Conservation (phyloP, 2,329 filamentous ascomycete species). For the Arthroderma uncinatum region DNA sequence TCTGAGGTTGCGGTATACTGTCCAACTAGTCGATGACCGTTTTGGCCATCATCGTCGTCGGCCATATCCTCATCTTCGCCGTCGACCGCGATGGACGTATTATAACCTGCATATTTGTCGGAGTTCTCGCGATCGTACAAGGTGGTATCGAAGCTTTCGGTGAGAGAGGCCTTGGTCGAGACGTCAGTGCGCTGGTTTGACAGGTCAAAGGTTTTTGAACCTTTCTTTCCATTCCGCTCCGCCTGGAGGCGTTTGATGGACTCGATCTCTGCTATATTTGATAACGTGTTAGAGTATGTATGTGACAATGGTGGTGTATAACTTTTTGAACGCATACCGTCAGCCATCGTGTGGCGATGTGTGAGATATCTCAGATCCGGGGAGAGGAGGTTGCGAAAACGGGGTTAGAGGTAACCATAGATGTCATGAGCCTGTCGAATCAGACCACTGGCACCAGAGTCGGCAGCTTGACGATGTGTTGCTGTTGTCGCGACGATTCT, state of each 20-base stretch:
- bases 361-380: neutral
- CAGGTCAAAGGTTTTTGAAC: constrained; percentile 66
- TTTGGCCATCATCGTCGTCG: constrained; percentile 63
- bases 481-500: neutral
- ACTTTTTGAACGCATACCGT: constrained; percentile 25
- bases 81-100: constrained; percentile 71
- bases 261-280: constrained; percentile 61
- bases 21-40: constrained; percentile 68
- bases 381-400: neutral
- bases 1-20: constrained; percentile 90
- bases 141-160: constrained; percentile 71
- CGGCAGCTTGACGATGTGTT: neutral
- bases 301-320: neutral
- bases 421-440: neutral
- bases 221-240: constrained; percentile 83
- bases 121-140: constrained; percentile 69
- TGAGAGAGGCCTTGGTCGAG: constrained; percentile 83
- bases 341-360: constrained; percentile 30
- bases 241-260: constrained; percentile 77
- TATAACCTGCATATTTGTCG: constrained; percentile 82
- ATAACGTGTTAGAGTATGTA: neutral
- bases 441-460: neutral
- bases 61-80: constrained; percentile 70
- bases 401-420: neutral
- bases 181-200: constrained; percentile 70